These are phyloP conservation scores for Lentinula lateritia DNA, from an alignment of 768 basidiomycete genomes.

Conservation along the genomic window DNA sequence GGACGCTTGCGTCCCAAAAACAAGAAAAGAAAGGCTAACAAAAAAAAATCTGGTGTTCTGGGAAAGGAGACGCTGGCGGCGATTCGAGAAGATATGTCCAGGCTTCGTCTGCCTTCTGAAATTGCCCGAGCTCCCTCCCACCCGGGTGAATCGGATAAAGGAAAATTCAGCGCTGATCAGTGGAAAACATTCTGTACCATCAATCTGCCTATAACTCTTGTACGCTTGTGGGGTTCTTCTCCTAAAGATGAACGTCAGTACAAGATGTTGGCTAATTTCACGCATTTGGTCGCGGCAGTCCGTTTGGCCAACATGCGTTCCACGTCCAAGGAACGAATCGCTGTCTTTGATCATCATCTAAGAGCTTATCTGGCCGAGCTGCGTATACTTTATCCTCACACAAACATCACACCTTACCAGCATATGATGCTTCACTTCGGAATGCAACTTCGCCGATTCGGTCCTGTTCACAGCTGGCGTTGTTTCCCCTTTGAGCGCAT, in stretches of 20 bases:
- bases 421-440: constrained; percentile 34
- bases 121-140: constrained; percentile 15
- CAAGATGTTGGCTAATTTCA: constrained; percentile 23
- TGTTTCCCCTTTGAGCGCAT: constrained; percentile 30
- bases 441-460: constrained; percentile 22
- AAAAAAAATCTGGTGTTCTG: background rate
- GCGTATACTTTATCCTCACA: constrained; percentile 22
- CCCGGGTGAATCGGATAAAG: constrained; percentile 13
- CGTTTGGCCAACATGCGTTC: constrained; percentile 20
- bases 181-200: constrained; percentile 28
- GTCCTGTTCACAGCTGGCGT: constrained; percentile 30
- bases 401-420: constrained; percentile 26
- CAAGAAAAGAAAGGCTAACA: too few relatives aligned
- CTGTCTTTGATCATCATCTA: constrained; percentile 22
- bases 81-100: constrained; percentile 17
- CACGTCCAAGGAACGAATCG: constrained; percentile 16
- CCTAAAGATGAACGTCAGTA: constrained; percentile 5
- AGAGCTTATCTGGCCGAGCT: constrained; percentile 24
- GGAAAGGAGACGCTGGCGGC: constrained; percentile 11
- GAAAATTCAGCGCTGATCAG: constrained; percentile 13
- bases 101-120: constrained; percentile 20
- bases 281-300: constrained; percentile 28
- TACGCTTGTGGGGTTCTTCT: constrained; percentile 26
- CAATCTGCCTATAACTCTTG: constrained; percentile 29
- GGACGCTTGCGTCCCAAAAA: too few relatives aligned